Percentiles rank a stretch among this genome's conserved stretches.
Evolutionary conservation across 73 alveolate genomes (phyloP).

Genomic region (Paramecium sexaurelia): DNA sequence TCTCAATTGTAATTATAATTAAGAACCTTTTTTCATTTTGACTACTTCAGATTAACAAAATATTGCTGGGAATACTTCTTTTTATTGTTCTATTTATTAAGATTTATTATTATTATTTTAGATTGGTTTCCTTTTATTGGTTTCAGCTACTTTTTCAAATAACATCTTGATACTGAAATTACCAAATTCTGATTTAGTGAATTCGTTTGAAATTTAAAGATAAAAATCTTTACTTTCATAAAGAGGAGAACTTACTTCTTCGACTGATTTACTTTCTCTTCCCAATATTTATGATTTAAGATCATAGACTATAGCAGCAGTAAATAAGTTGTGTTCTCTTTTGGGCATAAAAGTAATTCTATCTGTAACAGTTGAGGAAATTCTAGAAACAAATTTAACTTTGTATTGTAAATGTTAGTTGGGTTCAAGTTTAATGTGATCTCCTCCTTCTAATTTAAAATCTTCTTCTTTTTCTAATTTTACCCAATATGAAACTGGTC

Average conservation of each 20-base stretch:
- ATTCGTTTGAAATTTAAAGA: conserved; percentile 52
- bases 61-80: conserved; percentile 58
- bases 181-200: conserved; percentile 42
- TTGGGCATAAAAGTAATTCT: conserved; percentile 90
- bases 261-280: conserved; percentile 82
- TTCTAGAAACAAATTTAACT: conserved; percentile 88
- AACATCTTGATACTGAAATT: conserved; percentile 70
- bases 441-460: conserved; percentile 84
- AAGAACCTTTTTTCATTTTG: conserved; percentile 46
- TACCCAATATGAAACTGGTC: conserved; percentile 95
- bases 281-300: conserved; percentile 91
- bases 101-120: conserved; percentile 37
- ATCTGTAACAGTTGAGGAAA: conserved; percentile 90
- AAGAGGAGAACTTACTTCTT: conserved; percentile 74
- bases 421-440: conserved; percentile 89
- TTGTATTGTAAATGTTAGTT: conserved; percentile 86
- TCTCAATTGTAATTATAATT: conserved; percentile 81
- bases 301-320: conserved; percentile 98
- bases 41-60: conserved; percentile 44
- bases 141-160: conserved; percentile 72
- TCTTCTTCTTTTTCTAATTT: conserved; percentile 94
- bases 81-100: conserved; percentile 25
- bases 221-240: conserved; percentile 63
- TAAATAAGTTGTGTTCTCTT: conserved; percentile 92
- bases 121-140: conserved; percentile 38